Percentiles rank a stretch among this genome's conserved stretches.
Evolutionary conservation across 495 filamentous ascomycete genomes (phyloP).

Genomic region (Trypethelium eluteriae): DNA sequence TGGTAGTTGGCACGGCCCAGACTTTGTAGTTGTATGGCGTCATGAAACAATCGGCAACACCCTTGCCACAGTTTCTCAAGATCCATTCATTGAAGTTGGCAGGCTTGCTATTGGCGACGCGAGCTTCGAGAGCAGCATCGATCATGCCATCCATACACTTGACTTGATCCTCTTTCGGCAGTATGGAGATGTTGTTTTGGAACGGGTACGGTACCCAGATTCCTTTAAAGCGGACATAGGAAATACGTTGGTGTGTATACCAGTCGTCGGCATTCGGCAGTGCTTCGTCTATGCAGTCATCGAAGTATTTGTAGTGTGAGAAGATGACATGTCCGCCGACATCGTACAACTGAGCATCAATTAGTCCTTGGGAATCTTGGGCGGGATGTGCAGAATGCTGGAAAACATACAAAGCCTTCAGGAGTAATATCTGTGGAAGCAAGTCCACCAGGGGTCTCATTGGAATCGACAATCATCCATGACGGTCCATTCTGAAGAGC

Average conservation of each 20-base stretch:
- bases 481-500: constrained; percentile 66
- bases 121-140: constrained; percentile 79
- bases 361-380: constrained; percentile 21
- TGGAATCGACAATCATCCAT: constrained; percentile 92
- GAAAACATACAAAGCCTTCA: constrained; percentile 86
- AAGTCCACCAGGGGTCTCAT: constrained; percentile 89
- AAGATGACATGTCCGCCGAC: constrained; percentile 99
- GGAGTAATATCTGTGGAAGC: constrained; percentile 93
- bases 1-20: constrained; percentile 96
- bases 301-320: constrained; percentile 99
- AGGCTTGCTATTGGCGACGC: constrained; percentile 82
- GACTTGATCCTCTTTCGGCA: constrained; percentile 95
- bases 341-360: constrained; percentile 73
- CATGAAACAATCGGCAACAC: constrained; percentile 96
- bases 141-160: constrained; percentile 95
- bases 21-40: constrained; percentile 99
- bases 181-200: constrained; percentile 99
- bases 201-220: constrained; percentile 98
- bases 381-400: constrained; percentile 11
- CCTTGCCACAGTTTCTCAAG: constrained; percentile 78
- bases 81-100: constrained; percentile 99
- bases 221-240: constrained; percentile 93
- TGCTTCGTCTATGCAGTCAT: constrained; percentile 95
- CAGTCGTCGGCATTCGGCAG: constrained; percentile 89
- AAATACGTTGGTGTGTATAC: constrained; percentile 97